Evolutionary conservation across 345 rosid genomes (phyloP), one percentile per base, ranked within the genome.

Genomic region (Alliaria petiolata): DNA sequence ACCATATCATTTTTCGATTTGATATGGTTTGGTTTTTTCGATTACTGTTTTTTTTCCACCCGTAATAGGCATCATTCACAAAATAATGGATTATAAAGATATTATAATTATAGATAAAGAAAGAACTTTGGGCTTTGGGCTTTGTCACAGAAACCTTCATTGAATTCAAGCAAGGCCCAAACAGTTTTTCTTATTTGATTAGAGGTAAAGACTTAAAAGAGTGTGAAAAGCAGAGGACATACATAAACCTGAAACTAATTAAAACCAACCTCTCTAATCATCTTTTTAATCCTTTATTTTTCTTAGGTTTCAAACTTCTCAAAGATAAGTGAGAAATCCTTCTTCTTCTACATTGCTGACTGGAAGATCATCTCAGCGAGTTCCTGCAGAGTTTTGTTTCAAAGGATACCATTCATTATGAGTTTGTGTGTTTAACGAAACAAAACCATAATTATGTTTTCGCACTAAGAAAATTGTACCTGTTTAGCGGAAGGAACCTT

Each of bases 311-410:
- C 42, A 50, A 39, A 36, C 52, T 30, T 7, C 59, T 56, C 39
- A 39, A 49, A n/a, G 31, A 59, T 7, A 19, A 47, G 34, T 58
- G 33, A 50, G 30, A 58, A 2, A 36, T 31, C 12, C 22, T 33
- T 25, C 71, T 62, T 34, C 51, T 42, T 43, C 51, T 33, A 78
- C 40, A 78, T 39, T 25, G 78, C 62, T 46, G 81, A 86, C 43
- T 89, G 93, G 81, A 95, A 89, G 33, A 95, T 80, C 97, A 95
- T 89, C 88, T 95, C 97, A 14, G 96, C 96, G 8, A 91, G 93
- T 70, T 93, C 98, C 97, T 91, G 84, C 83, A 82, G 6, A 25
- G 34, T 64, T 65, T 46, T 11, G 52, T 64, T 62, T 20, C 45
- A 35, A 54, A 26, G 13, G 20, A 30, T 10, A 15, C n/a, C 53